phyloP scores from a whole-genome alignment of 106 monocot species.

The Allium sativum region DNA sequence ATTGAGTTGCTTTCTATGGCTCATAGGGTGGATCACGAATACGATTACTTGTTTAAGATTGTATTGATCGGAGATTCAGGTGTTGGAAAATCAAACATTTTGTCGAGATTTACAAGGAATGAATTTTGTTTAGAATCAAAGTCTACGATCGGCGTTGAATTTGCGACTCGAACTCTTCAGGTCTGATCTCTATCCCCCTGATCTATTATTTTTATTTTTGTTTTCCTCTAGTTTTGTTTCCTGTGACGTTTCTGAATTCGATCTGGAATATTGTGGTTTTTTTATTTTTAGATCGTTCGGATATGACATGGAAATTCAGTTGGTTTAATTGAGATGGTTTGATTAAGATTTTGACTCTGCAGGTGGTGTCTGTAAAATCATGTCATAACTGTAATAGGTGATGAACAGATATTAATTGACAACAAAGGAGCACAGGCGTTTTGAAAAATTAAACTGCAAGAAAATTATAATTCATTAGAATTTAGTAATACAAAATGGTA shows the following conservation, averaged over 20 bases:
- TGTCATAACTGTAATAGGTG: neutral
- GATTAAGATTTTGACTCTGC: too few relatives aligned
- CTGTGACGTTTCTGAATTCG: neutral
- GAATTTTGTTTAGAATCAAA: slow-evolving; percentile 54
- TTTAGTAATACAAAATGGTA: too few relatives aligned
- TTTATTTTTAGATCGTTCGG: neutral
- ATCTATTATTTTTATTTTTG: neutral
- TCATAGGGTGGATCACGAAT: slow-evolving; percentile 51
- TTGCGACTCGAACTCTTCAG: slow-evolving; percentile 50
- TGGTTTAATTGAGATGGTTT: neutral
- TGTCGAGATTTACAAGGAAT: slow-evolving; percentile 50
- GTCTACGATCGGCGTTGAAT: slow-evolving; percentile 61
- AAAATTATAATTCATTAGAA: too few relatives aligned
- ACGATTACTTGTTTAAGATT: slow-evolving; percentile 57
- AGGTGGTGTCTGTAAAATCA: neutral
- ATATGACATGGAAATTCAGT: neutral
- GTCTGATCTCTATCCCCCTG: slow-evolving; percentile 3
- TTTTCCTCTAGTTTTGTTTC: neutral
- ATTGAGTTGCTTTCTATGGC: slow-evolving; percentile 12
- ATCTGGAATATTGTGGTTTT: neutral
- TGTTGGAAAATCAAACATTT: slow-evolving; percentile 57
- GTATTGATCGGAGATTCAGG: slow-evolving; percentile 57
- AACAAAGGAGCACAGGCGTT: too few relatives aligned
- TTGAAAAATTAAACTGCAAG: too few relatives aligned
- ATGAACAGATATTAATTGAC: too few relatives aligned